These are phyloP conservation scores for Lomentospora prolificans DNA, from an alignment of 2,329 filamentous ascomycete genomes.

Conservation along the genomic window DNA sequence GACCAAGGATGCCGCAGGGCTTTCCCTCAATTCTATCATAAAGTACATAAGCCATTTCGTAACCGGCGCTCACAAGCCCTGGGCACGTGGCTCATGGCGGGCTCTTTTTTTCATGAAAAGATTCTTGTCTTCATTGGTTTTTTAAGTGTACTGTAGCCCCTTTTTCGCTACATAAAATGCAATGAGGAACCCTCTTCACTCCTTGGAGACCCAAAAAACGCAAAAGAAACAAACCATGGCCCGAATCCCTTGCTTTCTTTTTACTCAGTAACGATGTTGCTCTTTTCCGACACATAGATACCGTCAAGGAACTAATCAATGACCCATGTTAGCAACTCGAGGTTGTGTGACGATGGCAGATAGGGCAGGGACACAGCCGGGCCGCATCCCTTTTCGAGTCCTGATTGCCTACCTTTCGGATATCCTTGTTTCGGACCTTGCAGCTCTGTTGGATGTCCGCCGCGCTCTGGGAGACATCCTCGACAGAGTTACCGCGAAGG, in stretches of 20 bases:
- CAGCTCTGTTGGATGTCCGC: constrained; percentile 99
- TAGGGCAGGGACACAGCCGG: background rate
- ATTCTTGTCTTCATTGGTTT: constrained; percentile 5
- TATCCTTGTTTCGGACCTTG: constrained; percentile 99
- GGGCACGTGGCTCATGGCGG: background rate
- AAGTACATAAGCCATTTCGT: constrained; percentile 4
- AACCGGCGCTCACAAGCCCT: background rate
- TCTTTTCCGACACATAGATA: constrained; percentile 98
- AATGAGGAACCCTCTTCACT: constrained; percentile 53
- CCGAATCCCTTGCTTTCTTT: constrained; percentile 27
- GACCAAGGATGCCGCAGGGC: background rate
- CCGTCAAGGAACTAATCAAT: constrained; percentile 88
- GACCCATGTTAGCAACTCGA: background rate
- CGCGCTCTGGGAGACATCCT: constrained; percentile 94
- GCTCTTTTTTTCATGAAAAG: constrained; percentile 2
- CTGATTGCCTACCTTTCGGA: constrained; percentile 69
- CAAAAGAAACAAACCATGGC: constrained; percentile 37
- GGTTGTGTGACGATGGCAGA: background rate
- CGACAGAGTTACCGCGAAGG: constrained; percentile 86
- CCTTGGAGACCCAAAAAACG: constrained; percentile 47
- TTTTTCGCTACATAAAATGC: constrained; percentile 46
- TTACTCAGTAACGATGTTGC: constrained; percentile 75
- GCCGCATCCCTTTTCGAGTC: background rate
- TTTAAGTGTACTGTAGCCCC: constrained; percentile 24
- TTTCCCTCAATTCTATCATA: constrained; percentile 1